Evolutionary conservation across 164 flowering plant genomes (phyloP), one percentile per base, ranked within the genome.

Genomic region (Stephania japonica): DNA sequence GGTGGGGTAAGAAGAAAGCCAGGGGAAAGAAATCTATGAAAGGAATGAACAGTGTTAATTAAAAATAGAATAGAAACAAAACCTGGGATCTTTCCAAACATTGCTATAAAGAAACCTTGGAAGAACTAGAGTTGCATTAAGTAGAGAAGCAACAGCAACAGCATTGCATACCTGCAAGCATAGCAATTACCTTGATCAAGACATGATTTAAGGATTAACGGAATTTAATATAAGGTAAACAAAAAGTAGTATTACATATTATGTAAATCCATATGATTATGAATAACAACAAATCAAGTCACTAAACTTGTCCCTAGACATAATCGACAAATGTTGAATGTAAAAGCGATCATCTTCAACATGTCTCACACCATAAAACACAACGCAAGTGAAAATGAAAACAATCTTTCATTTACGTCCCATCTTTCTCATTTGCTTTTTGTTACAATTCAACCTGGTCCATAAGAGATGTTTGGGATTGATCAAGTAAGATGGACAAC

Each of bases 81-180:
- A 95, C 99, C 98, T 95, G n/a, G 97, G 90, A 83, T 95, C 99
- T 74, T 89, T 91, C 99, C 99, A 96, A 8, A 93, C 97, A 81
- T 87, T 96, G 90, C 99, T 96, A 83, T 88, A 89, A 50, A 96
- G 90, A 84, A 96, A 96, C 77, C 76, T 88, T 12, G 99, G 99
- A 78, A 96, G 83, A 72, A 96, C 91, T 21, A 96, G 86, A 63
- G 98, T 96, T 27, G 99, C 99, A 84, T 96, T 93, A 63, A 96
- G 97, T 32, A 96, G 77, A 68, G 95, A 88, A 53, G 99, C 91
- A 67, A 93, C 88, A 41, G 91, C 95, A 82, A 93, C 98, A 71
- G 97, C 97, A 86, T 96, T 93, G 83, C 98, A 96, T 5, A 96
- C 90, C 99, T 96, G 90, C 80, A 84, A 27, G 70, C 59, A 61